A percentile compares a stretch with the other conserved stretches of the same genome.
phyloP scores from a whole-genome alignment of 2,329 filamentous ascomycete genomes.

The Alternaria sp. region DNA sequence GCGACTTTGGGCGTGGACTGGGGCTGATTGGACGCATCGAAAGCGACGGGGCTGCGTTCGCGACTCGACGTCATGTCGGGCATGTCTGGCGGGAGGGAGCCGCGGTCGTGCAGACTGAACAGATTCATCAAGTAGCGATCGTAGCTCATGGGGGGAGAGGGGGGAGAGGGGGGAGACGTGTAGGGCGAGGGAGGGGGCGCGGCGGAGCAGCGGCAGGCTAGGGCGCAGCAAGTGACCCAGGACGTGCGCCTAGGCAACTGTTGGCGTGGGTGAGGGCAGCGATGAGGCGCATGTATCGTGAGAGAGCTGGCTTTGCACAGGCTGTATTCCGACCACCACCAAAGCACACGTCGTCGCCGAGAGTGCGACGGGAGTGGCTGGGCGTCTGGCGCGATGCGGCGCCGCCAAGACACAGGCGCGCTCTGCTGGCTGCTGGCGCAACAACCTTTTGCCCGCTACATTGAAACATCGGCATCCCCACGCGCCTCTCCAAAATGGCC shows the following conservation, averaged over 20 bases:
- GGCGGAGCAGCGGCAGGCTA: constrained; percentile 9
- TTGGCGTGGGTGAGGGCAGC: constrained; percentile 2
- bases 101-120: constrained; percentile 35
- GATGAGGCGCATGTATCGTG: constrained; percentile 2
- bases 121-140: constrained; percentile 26
- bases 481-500: constrained; percentile 62
- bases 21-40: constrained; percentile 30
- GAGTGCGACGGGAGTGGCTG: not conserved
- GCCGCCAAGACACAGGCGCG: constrained; percentile 15
- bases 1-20: constrained; percentile 26
- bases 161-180: constrained; percentile 2
- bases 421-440: constrained; percentile 17
- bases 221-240: constrained; percentile 7
- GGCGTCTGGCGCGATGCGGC: constrained; percentile 18
- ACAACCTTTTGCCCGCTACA: not conserved
- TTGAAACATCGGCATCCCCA: not conserved
- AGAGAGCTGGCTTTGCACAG: not conserved
- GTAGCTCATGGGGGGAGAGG: constrained; percentile 19
- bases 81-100: constrained; percentile 27
- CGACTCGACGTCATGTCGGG: constrained; percentile 33
- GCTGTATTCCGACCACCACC: not conserved
- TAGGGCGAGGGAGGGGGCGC: constrained; percentile 1
- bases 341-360: not conserved
- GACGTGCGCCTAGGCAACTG: constrained; percentile 2
- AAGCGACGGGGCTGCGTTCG: constrained; percentile 35